These are phyloP conservation scores for Xanthoconium separans DNA, from an alignment of 1,284 basidiomycete genomes.

Conservation along the genomic window DNA sequence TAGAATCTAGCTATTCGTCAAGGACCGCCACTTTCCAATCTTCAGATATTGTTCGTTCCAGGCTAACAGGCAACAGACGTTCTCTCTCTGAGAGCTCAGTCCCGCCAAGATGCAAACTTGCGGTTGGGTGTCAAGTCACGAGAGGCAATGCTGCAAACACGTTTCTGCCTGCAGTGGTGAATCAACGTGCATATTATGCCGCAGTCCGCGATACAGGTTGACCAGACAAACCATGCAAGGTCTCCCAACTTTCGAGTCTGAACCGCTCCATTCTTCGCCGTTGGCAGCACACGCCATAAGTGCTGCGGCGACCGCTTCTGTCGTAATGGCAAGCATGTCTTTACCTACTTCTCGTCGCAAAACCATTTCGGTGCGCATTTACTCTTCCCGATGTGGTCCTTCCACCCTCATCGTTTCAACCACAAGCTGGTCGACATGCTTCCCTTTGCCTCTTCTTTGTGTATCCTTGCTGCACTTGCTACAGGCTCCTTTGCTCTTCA, in stretches of 20 bases:
- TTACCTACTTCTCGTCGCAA: slow-evolving; percentile 27
- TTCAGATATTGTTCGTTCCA: neutral
- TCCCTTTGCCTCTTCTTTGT: slow-evolving; percentile 34
- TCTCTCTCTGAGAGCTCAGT: neutral
- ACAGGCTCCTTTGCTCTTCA: slow-evolving; percentile 34
- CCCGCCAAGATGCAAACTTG: slow-evolving; percentile 1
- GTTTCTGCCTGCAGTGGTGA: slow-evolving; percentile 25
- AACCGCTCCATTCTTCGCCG: slow-evolving; percentile 28
- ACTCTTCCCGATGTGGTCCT: slow-evolving; percentile 14
- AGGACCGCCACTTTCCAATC: neutral
- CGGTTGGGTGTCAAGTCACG: slow-evolving; percentile 10
- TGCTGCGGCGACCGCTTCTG: slow-evolving; percentile 33
- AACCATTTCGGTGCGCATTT: slow-evolving; percentile 31
- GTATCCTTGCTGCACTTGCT: slow-evolving; percentile 34
- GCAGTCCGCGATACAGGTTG: slow-evolving; percentile 17
- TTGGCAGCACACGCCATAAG: slow-evolving; percentile 31
- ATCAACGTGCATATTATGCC: slow-evolving; percentile 25
- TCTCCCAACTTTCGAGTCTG: slow-evolving; percentile 32
- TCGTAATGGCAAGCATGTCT: slow-evolving; percentile 31
- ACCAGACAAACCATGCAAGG: slow-evolving; percentile 31
- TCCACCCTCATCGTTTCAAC: slow-evolving; percentile 15
- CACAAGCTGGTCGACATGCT: slow-evolving; percentile 38
- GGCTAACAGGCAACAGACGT: neutral
- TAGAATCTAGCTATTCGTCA: neutral
- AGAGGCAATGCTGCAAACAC: slow-evolving; percentile 34